phyloP scores from a whole-genome alignment of 352 stramenopile genomes.

The Phytophthora sojae region DNA sequence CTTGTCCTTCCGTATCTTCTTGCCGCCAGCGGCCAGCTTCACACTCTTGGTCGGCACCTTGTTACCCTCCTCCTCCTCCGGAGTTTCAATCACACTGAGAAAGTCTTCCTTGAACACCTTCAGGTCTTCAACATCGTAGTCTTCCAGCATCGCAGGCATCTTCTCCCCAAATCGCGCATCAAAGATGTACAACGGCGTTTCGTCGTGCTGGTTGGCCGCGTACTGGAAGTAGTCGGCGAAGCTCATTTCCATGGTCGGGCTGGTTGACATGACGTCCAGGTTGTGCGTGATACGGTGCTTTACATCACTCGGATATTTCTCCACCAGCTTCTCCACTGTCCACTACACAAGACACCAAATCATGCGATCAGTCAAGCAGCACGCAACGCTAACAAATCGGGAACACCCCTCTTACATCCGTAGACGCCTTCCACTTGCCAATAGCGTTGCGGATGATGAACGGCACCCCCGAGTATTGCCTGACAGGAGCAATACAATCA shows the following conservation, averaged over 20 bases:
- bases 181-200: conserved; percentile 91
- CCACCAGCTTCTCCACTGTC: conserved; percentile 72
- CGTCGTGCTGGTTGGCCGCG: conserved; percentile 69
- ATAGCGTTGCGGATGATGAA: conserved; percentile 84
- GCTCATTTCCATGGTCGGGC: conserved; percentile 73
- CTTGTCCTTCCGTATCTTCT: conserved; percentile 49
- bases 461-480: conserved; percentile 70
- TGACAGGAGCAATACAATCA: conserved; percentile 29
- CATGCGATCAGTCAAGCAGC: conserved; percentile 1
- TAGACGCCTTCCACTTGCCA: conserved; percentile 72
- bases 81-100: conserved; percentile 45
- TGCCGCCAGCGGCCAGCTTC: conserved; percentile 43
- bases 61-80: conserved; percentile 34
- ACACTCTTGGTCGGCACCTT: conserved; percentile 25
- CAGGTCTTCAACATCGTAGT: conserved; percentile 73
- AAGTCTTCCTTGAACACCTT: conserved; percentile 85
- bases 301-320: conserved; percentile 55
- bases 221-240: conserved; percentile 83
- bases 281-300: conserved; percentile 85
- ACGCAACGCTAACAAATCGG: background rate
- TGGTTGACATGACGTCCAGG: conserved; percentile 66
- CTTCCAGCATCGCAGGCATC: conserved; percentile 69
- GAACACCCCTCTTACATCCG: conserved; percentile 41
- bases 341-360: conserved; percentile 47
- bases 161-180: conserved; percentile 86